Evolutionary conservation across 1,284 basidiomycete species (phyloP).

Genomic region (Leccinum pachyderme): DNA sequence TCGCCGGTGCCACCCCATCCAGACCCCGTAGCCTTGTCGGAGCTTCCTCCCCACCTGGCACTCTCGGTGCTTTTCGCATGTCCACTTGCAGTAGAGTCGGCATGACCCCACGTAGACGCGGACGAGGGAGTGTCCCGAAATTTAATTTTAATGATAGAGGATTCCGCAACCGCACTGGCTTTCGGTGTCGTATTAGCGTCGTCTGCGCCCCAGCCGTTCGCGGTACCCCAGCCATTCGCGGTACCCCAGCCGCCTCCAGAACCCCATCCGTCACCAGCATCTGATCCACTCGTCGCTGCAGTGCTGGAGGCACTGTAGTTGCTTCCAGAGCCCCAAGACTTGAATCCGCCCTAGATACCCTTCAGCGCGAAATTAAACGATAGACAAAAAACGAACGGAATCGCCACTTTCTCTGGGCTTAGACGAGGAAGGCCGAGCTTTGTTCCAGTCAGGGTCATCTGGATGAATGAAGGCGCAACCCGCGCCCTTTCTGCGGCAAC

Average conservation of each 20-base stretch:
- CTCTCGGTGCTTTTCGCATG: background rate
- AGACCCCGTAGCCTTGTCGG: conserved; percentile 3
- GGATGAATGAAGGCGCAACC: conserved; percentile 31
- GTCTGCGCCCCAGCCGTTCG: conserved; percentile 7
- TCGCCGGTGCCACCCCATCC: conserved; percentile 4
- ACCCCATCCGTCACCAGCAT: conserved; percentile 4
- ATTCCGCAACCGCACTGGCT: background rate
- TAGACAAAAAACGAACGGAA: conserved; percentile 15
- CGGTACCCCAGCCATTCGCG: conserved; percentile 8
- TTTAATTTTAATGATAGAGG: background rate
- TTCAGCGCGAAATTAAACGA: background rate
- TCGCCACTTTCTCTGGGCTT: conserved; percentile 11
- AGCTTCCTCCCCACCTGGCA: conserved; percentile 6
- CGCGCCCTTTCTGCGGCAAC: conserved; percentile 18
- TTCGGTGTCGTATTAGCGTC: conserved; percentile 7
- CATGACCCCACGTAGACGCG: conserved; percentile 1
- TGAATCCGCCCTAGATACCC: conserved; percentile 9
- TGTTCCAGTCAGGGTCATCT: conserved; percentile 20
- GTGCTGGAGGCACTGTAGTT: background rate
- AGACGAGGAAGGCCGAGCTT: conserved; percentile 11
- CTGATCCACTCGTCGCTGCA: conserved; percentile 1
- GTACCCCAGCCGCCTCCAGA: conserved; percentile 3
- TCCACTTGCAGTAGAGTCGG: background rate
- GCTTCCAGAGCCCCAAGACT: conserved; percentile 6
- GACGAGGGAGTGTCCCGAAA: background rate